A percentile compares a stretch with the other conserved stretches of the same genome.
Conservation (phyloP, 495 filamentous ascomycete species). For the Penicillium canescens region DNA sequence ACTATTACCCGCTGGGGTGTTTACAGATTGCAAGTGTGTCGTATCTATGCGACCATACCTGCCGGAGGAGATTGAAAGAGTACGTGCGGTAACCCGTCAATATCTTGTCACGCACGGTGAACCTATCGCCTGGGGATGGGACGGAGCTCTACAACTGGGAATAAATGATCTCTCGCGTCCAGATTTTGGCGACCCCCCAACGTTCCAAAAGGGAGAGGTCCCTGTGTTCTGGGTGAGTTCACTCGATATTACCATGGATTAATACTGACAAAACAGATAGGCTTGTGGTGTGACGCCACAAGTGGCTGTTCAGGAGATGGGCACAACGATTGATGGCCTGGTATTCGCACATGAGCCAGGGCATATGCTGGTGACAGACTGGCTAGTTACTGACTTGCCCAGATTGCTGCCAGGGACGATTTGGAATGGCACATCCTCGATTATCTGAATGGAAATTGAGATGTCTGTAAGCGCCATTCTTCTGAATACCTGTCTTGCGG, state of each 20-base stretch:
- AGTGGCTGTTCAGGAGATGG: constrained; percentile 51
- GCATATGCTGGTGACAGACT: constrained; percentile 56
- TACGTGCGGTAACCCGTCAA: constrained; percentile 47
- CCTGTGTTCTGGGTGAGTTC: constrained; percentile 53
- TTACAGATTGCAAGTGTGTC: constrained; percentile 45
- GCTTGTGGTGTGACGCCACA: constrained; percentile 61
- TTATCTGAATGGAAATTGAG: too few relatives aligned
- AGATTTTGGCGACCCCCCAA: constrained; percentile 44
- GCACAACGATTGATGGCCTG: constrained; percentile 39
- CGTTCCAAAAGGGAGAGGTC: constrained; percentile 39
- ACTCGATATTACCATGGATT: neutral
- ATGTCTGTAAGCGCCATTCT: too few relatives aligned
- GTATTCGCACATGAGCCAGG: constrained; percentile 57
- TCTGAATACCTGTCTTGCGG: too few relatives aligned
- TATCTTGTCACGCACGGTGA: constrained; percentile 56
- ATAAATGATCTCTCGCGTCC: constrained; percentile 45
- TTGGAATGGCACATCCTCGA: too few relatives aligned
- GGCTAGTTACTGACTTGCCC: too few relatives aligned
- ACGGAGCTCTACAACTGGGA: constrained; percentile 43
- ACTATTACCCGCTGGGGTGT: constrained; percentile 51
- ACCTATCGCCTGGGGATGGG: constrained; percentile 61
- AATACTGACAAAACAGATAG: too few relatives aligned
- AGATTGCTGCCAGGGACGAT: too few relatives aligned
- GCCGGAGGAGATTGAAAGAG: constrained; percentile 42
- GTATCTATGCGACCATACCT: constrained; percentile 58